Evolutionary conservation across 805 yeast genomes (phyloP), one percentile per base, ranked within the genome.

Genomic region (Cyberlindnera mrakii): DNA sequence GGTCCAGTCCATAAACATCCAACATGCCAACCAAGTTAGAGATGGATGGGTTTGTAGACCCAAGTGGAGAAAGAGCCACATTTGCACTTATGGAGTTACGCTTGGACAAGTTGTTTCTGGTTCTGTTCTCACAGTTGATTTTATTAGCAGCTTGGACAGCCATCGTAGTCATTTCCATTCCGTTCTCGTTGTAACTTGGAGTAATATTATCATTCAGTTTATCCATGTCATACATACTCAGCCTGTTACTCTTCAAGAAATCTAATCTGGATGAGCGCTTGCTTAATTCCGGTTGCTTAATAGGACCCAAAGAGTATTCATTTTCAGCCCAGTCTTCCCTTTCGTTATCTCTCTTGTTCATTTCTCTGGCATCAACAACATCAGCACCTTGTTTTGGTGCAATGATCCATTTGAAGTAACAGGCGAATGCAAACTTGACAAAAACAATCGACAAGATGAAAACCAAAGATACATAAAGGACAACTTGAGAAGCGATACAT

Each of bases 321-420:
- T 80, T 78, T 50, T 85, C 85, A 4, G 90, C 81, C 97, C 98
- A 93, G 51, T 78, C 76, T 54, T 91, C 97, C 49, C 87, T 78
- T 46, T 75, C 76, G 39, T 78, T 74, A 37, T 78, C 77, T 54
- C 90, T 78, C 47, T 74, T 71, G 18, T 70, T 72, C 82, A 83
- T 74, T 34, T 76, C 71, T 55, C 77, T 78, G 48, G 74, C 70
- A 46, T 78, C 76, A 39, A 81, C 67, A 23, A 66, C 67, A 47
- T 74, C 75, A 3, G 93, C 93, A 48, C 98, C 98, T 66, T 89
- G 96, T 30, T 65, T 71, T 35, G 79, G 77, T 9, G 96, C 74
- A 16, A 91, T 65, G 45, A 78, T 64, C 96, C 96, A 91, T 53
- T 84, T 80, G 71, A 83, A 93, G 60, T 89, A 87, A 58, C 91